These are phyloP conservation scores for Chalciporus pseudorubinellus DNA, from an alignment of 768 basidiomycete genomes.

Conservation along the genomic window DNA sequence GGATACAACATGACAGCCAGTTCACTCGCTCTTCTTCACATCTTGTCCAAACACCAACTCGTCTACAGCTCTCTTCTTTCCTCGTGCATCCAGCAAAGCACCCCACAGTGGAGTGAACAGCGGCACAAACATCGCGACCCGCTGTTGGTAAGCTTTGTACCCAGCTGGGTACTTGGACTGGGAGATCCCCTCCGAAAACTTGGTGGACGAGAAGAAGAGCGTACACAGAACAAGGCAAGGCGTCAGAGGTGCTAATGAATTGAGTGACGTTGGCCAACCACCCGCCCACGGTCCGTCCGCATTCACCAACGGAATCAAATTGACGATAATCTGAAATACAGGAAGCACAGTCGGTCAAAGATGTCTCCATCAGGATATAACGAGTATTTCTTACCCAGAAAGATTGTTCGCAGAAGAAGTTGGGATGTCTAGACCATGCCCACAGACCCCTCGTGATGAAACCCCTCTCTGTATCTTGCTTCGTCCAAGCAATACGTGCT, in stretches of 20 bases:
- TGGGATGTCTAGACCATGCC: constrained; percentile 88
- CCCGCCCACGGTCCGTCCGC: constrained; percentile 29
- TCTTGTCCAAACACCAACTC: constrained; percentile 43
- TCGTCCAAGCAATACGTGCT: constrained; percentile 63
- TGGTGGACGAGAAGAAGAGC: constrained; percentile 77
- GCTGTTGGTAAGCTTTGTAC: constrained; percentile 69
- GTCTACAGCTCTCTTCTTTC: constrained; percentile 38
- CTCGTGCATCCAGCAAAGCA: constrained; percentile 35
- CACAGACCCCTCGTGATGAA: constrained; percentile 85
- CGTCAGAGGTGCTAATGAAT: constrained; percentile 38
- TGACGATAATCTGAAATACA: constrained; percentile 59
- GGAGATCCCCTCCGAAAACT: constrained; percentile 80
- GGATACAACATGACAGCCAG: not conserved
- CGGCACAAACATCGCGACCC: constrained; percentile 80
- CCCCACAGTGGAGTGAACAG: constrained; percentile 46
- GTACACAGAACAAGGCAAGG: constrained; percentile 62
- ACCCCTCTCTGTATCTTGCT: constrained; percentile 69
- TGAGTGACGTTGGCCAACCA: constrained; percentile 24
- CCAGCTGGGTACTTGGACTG: constrained; percentile 64
- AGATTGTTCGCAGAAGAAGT: constrained; percentile 85
- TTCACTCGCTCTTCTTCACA: constrained; percentile 25
- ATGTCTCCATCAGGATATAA: not conserved
- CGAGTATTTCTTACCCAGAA: constrained; percentile 63
- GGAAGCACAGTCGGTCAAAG: constrained; percentile 1
- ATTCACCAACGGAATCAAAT: constrained; percentile 60